Percentiles rank a stretch among this genome's conserved stretches.
These are phyloP conservation scores for Daldinia sp. DNA, from an alignment of 2,329 filamentous ascomycete species.

Conservation along the genomic window DNA sequence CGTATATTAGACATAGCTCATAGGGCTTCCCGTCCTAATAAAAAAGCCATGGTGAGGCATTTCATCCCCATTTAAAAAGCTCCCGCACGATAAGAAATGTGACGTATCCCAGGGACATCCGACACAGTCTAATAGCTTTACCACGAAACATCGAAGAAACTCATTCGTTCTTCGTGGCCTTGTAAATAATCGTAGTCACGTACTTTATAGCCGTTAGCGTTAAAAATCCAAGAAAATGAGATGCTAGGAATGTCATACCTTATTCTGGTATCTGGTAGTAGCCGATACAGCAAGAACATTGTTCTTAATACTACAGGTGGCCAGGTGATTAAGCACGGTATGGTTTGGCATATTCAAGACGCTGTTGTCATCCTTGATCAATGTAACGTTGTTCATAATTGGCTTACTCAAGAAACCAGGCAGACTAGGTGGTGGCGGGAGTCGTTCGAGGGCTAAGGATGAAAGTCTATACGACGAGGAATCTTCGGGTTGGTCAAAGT, in stretches of 20 bases:
- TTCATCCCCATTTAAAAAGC: constrained; percentile 6
- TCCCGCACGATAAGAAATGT: constrained; percentile 5
- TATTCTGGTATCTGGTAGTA: constrained; percentile 96
- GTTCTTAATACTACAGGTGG: constrained; percentile 97
- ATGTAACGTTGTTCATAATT: constrained; percentile 88
- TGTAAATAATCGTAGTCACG: constrained; percentile 97
- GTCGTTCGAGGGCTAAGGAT: constrained; percentile 75
- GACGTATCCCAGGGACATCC: background rate
- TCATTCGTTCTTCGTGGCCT: constrained; percentile 73
- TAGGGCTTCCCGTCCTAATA: background rate
- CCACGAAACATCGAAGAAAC: background rate
- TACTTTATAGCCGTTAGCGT: constrained; percentile 66
- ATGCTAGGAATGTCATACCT: constrained; percentile 62
- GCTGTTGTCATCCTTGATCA: constrained; percentile 98
- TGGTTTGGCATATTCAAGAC: constrained; percentile 97
- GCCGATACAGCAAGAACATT: constrained; percentile 94
- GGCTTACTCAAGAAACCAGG: constrained; percentile 94
- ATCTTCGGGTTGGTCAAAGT: constrained; percentile 87
- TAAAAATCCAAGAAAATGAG: constrained; percentile 51
- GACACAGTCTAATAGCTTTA: background rate
- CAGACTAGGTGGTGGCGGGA: constrained; percentile 83
- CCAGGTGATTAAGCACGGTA: constrained; percentile 93
- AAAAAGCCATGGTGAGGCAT: background rate
- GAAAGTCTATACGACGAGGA: constrained; percentile 77
- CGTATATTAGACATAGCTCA: background rate